A percentile compares a stretch with the other conserved stretches of the same genome.
These are phyloP conservation scores for Cladophialophora exuberans DNA, from an alignment of 2,329 filamentous ascomycete species.

Conservation along the genomic window DNA sequence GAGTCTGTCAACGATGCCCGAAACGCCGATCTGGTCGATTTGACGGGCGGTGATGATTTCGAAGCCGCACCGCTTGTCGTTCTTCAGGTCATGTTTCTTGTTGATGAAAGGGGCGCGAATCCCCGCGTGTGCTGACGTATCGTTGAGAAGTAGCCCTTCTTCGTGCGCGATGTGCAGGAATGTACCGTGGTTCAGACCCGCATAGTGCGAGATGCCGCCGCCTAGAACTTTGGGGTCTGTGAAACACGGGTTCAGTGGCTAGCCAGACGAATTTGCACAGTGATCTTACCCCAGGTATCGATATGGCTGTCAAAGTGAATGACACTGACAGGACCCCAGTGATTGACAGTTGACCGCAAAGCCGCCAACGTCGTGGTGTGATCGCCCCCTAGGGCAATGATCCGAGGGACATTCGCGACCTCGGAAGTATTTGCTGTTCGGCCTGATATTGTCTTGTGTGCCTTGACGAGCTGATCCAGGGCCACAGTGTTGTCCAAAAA, in stretches of 20 bases:
- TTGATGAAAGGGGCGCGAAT: slow-evolving; percentile 58
- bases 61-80: slow-evolving; percentile 59
- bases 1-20: slow-evolving; percentile 52
- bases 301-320: slow-evolving; percentile 63
- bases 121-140: slow-evolving; percentile 59
- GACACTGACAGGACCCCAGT: slow-evolving; percentile 58
- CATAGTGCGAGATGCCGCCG: slow-evolving; percentile 56
- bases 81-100: slow-evolving; percentile 54
- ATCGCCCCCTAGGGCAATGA: slow-evolving; percentile 59
- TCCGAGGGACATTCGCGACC: slow-evolving; percentile 49
- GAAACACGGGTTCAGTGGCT: slow-evolving; percentile 24
- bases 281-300: slow-evolving; percentile 52
- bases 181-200: slow-evolving; percentile 61
- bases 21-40: slow-evolving; percentile 53
- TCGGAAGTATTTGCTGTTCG: slow-evolving; percentile 48
- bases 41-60: slow-evolving; percentile 57
- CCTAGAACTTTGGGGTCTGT: slow-evolving; percentile 55
- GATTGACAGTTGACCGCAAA: slow-evolving; percentile 51
- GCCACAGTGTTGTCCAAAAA: slow-evolving; percentile 59
- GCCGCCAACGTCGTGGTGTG: slow-evolving; percentile 60
- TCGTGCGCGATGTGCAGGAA: slow-evolving; percentile 62
- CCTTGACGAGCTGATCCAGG: slow-evolving; percentile 55
- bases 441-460: slow-evolving; percentile 54
- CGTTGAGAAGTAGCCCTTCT: slow-evolving; percentile 60
- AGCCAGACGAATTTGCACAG: too few species aligned